A percentile compares a stretch with the other conserved stretches of the same genome.
These are phyloP conservation scores for Dalbergia cochinchinensis DNA, from an alignment of 306 rosid species.

Conservation along the genomic window DNA sequence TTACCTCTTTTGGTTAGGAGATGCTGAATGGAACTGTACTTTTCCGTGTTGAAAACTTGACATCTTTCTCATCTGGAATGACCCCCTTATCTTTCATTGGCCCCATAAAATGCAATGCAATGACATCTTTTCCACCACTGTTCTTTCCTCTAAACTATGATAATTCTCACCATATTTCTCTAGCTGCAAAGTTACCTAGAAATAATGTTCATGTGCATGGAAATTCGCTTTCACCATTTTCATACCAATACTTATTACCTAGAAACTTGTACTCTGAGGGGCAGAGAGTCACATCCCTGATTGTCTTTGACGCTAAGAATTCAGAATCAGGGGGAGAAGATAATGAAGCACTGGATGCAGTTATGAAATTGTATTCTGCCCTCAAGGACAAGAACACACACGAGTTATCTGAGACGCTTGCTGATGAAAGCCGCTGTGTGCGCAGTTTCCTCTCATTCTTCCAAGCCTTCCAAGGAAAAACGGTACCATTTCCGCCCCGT, in stretches of 20 bases:
- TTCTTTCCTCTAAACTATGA: conserved; percentile 33
- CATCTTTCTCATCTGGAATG: conserved; percentile 50
- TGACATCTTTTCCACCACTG: conserved; percentile 39
- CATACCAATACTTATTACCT: conserved; percentile 27
- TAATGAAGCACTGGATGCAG: conserved; percentile 53
- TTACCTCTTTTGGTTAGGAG: conserved; percentile 11
- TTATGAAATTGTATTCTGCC: conserved; percentile 55
- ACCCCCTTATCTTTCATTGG: conserved; percentile 41
- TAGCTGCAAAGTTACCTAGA: conserved; percentile 30
- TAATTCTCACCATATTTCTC: not conserved
- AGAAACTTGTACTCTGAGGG: conserved; percentile 41
- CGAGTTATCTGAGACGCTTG: conserved; percentile 56
- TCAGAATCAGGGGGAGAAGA: conserved; percentile 55
- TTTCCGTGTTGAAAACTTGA: conserved; percentile 31
- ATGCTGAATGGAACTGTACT: conserved; percentile 18
- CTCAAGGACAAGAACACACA: conserved; percentile 55
- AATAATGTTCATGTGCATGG: conserved; percentile 42
- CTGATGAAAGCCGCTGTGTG: conserved; percentile 56
- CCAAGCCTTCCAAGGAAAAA: conserved; percentile 58
- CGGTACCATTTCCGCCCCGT: conserved; percentile 50
- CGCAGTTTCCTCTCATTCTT: conserved; percentile 59
- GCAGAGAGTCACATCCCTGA: conserved; percentile 33
- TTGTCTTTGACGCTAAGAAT: conserved; percentile 49
- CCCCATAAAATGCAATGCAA: conserved; percentile 42
- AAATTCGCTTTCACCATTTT: conserved; percentile 36